A percentile compares a stretch with the other conserved stretches of the same genome.
Conservation (phyloP, 768 basidiomycete species). For the Suillus discolor region DNA sequence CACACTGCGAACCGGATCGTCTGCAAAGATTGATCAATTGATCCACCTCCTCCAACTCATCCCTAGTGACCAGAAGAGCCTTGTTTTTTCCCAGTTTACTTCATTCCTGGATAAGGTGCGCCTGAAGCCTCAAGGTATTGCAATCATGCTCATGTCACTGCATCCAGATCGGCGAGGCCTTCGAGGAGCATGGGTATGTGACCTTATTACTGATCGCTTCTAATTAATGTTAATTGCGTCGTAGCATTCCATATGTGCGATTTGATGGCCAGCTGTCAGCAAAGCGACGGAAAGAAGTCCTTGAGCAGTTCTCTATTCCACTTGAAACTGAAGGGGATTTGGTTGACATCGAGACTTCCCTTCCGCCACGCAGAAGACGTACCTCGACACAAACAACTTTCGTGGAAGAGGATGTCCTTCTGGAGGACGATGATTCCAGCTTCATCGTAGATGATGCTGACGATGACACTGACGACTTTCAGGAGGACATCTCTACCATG, state of each 20-base stretch:
- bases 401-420: conserved; percentile 16
- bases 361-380: conserved; percentile 15
- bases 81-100: conserved; percentile 92
- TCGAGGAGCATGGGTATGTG: conserved; percentile 67
- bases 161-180: conserved; percentile 65
- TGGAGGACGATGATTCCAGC: conserved; percentile 36
- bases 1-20: conserved; percentile 55
- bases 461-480: conserved; percentile 31
- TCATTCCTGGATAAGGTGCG: conserved; percentile 78
- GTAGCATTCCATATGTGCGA: conserved; percentile 72
- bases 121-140: background rate
- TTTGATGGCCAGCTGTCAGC: conserved; percentile 91
- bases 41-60: conserved; percentile 71
- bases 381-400: conserved; percentile 7
- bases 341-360: conserved; percentile 18
- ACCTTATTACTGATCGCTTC: background rate
- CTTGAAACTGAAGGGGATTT: conserved; percentile 39
- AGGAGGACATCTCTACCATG: conserved; percentile 32
- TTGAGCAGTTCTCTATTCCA: conserved; percentile 74
- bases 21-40: conserved; percentile 86
- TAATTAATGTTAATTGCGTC: conserved; percentile 10
- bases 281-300: conserved; percentile 73
- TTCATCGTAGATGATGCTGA: conserved; percentile 33
- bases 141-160: background rate
- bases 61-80: conserved; percentile 70